Evolutionary conservation across 169 alveolate species (phyloP), one percentile per base, ranked within the genome.

Genomic region (Eimeria tenella): DNA sequence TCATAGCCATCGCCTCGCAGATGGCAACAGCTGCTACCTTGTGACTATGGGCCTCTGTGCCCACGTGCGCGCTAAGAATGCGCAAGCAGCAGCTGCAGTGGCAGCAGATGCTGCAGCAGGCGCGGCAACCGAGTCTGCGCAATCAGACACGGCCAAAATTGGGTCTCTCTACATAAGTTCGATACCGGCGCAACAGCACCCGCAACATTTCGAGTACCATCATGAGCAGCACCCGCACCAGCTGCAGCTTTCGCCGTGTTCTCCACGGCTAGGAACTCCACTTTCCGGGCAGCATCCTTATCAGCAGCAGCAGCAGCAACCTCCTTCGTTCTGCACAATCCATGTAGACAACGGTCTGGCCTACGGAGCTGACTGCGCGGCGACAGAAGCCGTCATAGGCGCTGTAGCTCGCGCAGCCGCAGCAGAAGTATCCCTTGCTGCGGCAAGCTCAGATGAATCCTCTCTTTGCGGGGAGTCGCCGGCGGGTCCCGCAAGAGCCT

Each of bases 371-470:
- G 89, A 56, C 23, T 53, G 52, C 10, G 89, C 89, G 4, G 89
- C 89, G n/a, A 81, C 89, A 21, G 89, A 81, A 53, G 89, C 89
- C 1, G 89, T 56, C 23, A 56, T 81, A 9, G 60, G 89, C 42
- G 89, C 89, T 8, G 89, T 81, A n/a, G 89, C 89, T 17, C 15
- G 89, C 19, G 73, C 89, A 81, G 89, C 89, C n/a, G 89, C 89
- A 55, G 89, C 89, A 81, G 89, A 81, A 56, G 56, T 81, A 15
- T 81, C 89, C 21, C 21, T 81, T 19, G 74, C 89, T 10, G 74
- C 89, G 55, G 89, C 74, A 9, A 13, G 8, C n/a, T 50, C 86
- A n/a, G 89, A 81, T 13, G 49, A 3, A 4, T 56, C 89, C 23
- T 75, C 86, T 31, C 42, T 9, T 15, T 75, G 63, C 9, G 86